Base-by-base conservation (phyloP, 805 yeast species). In the Teunomyces kruisii region DNA sequence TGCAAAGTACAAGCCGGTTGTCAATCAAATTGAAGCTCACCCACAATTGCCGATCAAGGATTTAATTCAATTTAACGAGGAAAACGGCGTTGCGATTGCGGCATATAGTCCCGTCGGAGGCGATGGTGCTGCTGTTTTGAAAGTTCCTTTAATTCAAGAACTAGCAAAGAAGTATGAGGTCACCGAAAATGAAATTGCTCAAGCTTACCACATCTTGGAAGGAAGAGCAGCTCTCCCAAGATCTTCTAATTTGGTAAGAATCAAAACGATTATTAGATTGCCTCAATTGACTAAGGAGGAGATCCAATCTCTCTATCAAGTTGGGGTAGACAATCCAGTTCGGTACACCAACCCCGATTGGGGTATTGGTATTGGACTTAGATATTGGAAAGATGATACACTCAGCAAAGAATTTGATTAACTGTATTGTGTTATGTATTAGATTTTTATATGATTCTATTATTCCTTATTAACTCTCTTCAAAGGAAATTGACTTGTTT, bases 101-200 rank as follows among this genome's bases (percentile, higher is more conserved):
- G 85, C 86, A 0, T 83, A 76, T 53, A 76, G 85, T 19, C 87
- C 88, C 9, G 67, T 81, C 42, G 94, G 91, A 6, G 69, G 83
- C 2, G 59, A 68, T 14, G 86, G 86, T 37, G 88, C 88, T 0
- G 88, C 88, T 27, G 73, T 81, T 42, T 56, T 82, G 54, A 72
- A 77, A 47, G 58, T 79, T 41, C 80, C 81, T 16, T 51, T 69
- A 12, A 74, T 84, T 3, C 53, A 65, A 39, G 67, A 76, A 42
- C 59, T 87, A 31, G 88, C 89, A 13, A 58, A 74, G 46, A 81
- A 81, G 62, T 76, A 86, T 55, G 57, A 62, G 17, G 79, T 72
- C 9, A 59, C 76, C 3, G 72, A 79, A 0, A 82, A 79, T 44
- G 85, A 80, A 51, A 73, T 88, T 9, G 68, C 80, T 13, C 71